Evolutionary conservation across 176 grass and related monocot species (phyloP).

Genomic region (Elymus sibiricus): DNA sequence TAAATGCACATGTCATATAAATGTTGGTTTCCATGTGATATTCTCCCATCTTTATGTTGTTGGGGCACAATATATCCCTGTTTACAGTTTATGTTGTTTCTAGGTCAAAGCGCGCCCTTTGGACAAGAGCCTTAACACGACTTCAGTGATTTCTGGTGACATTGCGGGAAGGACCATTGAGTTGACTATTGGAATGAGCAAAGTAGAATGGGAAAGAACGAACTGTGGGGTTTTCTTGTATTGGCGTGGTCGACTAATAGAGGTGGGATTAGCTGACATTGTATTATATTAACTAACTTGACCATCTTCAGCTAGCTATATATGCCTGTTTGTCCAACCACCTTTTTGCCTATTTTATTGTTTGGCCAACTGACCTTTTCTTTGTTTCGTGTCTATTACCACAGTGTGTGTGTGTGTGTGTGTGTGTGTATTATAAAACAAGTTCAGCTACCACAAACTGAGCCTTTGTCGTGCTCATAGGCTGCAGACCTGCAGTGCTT

Average conservation of each 20-base stretch:
- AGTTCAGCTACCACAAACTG: not conserved
- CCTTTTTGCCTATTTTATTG: not conserved
- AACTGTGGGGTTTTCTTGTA: conserved; percentile 89
- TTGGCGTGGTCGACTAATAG: conserved; percentile 87
- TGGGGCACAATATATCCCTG: conserved; percentile 11
- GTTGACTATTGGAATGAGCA: conserved; percentile 74
- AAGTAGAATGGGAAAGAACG: conserved; percentile 71
- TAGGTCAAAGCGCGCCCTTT: conserved; percentile 73
- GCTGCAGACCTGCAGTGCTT: not conserved
- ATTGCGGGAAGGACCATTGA: conserved; percentile 60
- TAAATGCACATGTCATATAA: conserved; percentile 31
- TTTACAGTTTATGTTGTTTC: not conserved
- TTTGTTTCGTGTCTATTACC: not conserved
- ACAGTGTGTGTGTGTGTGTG: not conserved
- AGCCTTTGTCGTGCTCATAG: not conserved
- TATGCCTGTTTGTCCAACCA: not conserved
- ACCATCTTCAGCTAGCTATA: not conserved
- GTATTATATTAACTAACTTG: not conserved
- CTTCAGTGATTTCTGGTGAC: conserved; percentile 53
- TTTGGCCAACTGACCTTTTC: not conserved
- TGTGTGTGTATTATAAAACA: not conserved
- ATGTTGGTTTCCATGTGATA: too few species aligned
- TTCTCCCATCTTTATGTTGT: conserved; percentile 13
- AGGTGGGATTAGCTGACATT: conserved; percentile 43
- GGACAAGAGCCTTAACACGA: conserved; percentile 77